phyloP scores from a whole-genome alignment of 768 basidiomycete species.

The Trichaptum fuscoviolaceum region DNA sequence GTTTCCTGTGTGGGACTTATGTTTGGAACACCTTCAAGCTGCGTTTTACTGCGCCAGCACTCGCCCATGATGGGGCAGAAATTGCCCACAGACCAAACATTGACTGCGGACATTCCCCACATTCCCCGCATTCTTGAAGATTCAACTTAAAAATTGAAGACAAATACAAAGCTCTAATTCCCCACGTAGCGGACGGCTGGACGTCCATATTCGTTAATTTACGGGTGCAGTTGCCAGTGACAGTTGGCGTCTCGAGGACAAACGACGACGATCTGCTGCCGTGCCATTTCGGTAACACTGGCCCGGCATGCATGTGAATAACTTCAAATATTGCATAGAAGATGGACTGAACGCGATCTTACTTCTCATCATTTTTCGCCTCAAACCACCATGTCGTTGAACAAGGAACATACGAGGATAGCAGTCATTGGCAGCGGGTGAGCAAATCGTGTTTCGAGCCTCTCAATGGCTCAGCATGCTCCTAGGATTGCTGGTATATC shows the following conservation, averaged over 20 bases:
- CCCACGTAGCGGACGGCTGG: background rate
- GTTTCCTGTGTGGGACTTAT: no score
- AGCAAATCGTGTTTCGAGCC: background rate
- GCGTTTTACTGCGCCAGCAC: no score
- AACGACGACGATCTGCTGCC: background rate
- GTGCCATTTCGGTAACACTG: background rate
- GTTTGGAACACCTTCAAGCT: no score
- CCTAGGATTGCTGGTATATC: constrained; percentile 42
- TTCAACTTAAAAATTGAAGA: background rate
- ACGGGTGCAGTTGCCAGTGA: background rate
- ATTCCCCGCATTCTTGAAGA: background rate
- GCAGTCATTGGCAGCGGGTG: constrained; percentile 3
- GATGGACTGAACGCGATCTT: background rate
- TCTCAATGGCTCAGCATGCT: background rate
- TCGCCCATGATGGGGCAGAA: no score
- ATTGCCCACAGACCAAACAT: no score
- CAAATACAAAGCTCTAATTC: background rate
- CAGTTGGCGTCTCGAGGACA: background rate
- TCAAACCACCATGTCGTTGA: background rate
- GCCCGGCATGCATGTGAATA: background rate
- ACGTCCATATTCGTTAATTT: background rate
- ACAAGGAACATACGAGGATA: background rate
- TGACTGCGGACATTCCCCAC: background rate
- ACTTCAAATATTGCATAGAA: background rate
- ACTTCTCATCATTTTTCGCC: no score